These are phyloP conservation scores for Alternaria atra DNA, from an alignment of 2,329 filamentous ascomycete species.

Conservation along the genomic window DNA sequence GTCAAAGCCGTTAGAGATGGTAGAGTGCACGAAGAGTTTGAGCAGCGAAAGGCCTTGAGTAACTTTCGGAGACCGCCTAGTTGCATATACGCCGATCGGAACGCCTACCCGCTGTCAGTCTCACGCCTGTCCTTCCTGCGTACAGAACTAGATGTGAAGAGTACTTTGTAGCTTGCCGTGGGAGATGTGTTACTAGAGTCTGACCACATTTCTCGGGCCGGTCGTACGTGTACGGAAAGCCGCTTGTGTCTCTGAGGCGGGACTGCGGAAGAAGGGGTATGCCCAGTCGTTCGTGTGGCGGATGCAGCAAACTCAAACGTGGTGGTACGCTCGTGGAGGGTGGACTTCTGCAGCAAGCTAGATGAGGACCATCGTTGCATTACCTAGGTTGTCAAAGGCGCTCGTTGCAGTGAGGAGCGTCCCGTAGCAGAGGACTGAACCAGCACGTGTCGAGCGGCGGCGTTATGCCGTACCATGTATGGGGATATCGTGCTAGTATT, in stretches of 20 bases:
- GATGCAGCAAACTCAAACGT: conserved; percentile 20
- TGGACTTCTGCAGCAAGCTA: conserved; percentile 15
- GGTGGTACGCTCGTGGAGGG: conserved; percentile 16
- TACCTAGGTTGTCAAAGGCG: conserved; percentile 10
- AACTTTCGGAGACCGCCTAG: conserved; percentile 4
- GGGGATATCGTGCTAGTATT: conserved; percentile 32
- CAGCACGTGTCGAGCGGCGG: conserved; percentile 36
- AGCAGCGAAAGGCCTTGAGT: conserved; percentile 4
- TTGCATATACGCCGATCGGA: conserved; percentile 18
- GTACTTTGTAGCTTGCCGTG: conserved; percentile 8
- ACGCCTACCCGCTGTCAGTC: conserved; percentile 25
- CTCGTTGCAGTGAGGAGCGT: conserved; percentile 20
- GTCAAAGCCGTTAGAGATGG: conserved; percentile 5
- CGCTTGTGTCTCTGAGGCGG: conserved; percentile 8
- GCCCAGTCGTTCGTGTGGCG: conserved; percentile 14
- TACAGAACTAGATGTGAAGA: conserved; percentile 5
- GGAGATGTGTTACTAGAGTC: conserved; percentile 4
- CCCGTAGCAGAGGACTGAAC: conserved; percentile 16
- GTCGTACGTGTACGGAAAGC: conserved; percentile 20
- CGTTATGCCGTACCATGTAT: conserved; percentile 37
- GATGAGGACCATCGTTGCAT: conserved; percentile 10
- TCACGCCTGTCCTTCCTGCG: conserved; percentile 12
- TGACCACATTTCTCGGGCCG: conserved; percentile 11
- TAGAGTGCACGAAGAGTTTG: conserved; percentile 5
- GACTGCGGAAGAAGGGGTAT: neutral